Evolutionary conservation across 768 basidiomycete genomes (phyloP), one percentile per base, ranked within the genome.

Genomic region (Termitomyces sp.): DNA sequence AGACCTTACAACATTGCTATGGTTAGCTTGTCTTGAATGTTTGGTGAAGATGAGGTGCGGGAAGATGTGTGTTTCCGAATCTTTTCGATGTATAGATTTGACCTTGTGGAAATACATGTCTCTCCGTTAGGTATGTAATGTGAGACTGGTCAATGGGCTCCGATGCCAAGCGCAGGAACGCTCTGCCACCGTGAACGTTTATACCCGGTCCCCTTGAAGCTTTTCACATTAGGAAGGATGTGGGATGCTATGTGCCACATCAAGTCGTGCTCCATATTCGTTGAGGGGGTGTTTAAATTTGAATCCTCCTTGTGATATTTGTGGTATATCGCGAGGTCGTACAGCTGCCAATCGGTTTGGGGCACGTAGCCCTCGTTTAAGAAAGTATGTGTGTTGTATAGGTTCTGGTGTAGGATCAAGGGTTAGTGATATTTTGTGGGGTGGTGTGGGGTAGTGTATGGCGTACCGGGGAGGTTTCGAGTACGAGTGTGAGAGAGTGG

Each of bases 401-500:
- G 14, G 8, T 20, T 9, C 62, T 63, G 15, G 6, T 4, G 25
- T 2, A 0, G 5, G 40, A 5, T 34, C 34, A 8, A 34, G 34
- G 34, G 4, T 8, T 0, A 17, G 40, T 11, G 38, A 14, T 0
- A 40, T 40, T 12, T 15, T 25, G 25, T 25, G 25, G 25, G 25
- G 25, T 25, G 25, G 25, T 1, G 25, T 25, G 25, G 25, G 25
- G 17, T 8, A 6, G 25, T 38, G 38, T 29, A 25, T 10, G 14
- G 37, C 64, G 14, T 48, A 66, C 67, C 31, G 9, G 40, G 2
- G 60, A 20, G 4, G 49, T 32, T 25, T 55, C 49, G 20, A 64
- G 50, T 5, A 72, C 67, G 8, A 74, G 56, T 5, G 68, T 64
- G 9, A 72, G 63, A 5, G 70, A 70, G 47, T 11, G 29, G 2